Base-by-base conservation (phyloP, 768 basidiomycete genomes). In the Lactifluus hygrophoroides region DNA sequence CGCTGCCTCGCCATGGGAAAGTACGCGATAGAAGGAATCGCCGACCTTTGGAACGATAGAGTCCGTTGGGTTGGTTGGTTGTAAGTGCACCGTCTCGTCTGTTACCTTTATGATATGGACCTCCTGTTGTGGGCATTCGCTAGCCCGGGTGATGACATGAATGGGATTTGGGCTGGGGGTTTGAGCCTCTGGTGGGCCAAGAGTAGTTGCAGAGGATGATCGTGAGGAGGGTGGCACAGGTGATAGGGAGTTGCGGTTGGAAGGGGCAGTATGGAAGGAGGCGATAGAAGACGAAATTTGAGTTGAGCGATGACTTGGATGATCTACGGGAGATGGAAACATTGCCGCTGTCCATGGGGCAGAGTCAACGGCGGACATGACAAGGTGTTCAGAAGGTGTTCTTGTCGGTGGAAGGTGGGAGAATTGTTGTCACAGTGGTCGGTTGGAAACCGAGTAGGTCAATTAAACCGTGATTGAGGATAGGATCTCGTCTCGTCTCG, bases 51-150 rank as follows among this genome's bases (percentile, higher is more conserved):
- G 71, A 25, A 74, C 55, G 40, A 74, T 64, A 13, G 73, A 66
- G 44, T 69, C 69, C 8, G 72, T 66, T 51, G 69, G 65, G 44
- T 70, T 66, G 53, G 74, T 73, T 10, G 75, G 52, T 57, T 76
- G 74, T 56, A 80, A 65, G 58, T 75, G 68, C 56, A 80, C 73
- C 13, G 67, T 66, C 66, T 84, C 79, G 30, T 73, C 71, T 5
- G 80, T 77, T 49, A 84, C 77, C 65, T 78, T 79, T 54, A 83
- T 69, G 51, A 83, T 74, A 63, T 81, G 81, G 16, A 81, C 68
- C 60, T 82, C 80, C 63, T 80, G 77, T 16, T 75, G 56, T 23
- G 66, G 67, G n/a, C 60, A 62, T 44, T 58, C 66, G 58, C 58
- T 49, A 59, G 67, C 55, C 64, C 70, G 0, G 67, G 66, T 42